Evolutionary conservation across 208 protist species (phyloP).

Genomic region (Trypanosoma mega): DNA sequence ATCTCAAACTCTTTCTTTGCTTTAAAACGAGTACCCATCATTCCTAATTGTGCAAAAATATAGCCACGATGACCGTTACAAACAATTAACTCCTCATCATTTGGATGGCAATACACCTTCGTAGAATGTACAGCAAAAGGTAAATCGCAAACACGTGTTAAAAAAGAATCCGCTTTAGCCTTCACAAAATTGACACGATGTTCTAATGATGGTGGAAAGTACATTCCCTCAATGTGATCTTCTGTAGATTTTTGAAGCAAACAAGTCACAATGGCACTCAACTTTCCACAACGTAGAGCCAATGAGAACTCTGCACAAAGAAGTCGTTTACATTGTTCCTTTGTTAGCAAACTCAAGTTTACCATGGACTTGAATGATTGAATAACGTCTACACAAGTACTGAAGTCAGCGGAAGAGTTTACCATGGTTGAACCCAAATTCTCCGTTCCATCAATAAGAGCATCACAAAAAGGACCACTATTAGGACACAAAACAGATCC

Average conservation of each 20-base stretch:
- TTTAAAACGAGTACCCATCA: slow-evolving; percentile 46
- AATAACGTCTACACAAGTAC: slow-evolving; percentile 64
- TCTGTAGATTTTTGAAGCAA: slow-evolving; percentile 29
- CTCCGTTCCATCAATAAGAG: slow-evolving; percentile 57
- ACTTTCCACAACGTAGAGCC: slow-evolving; percentile 50
- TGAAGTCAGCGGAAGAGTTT: slow-evolving; percentile 18
- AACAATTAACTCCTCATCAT: slow-evolving; percentile 23
- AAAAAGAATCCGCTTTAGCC: slow-evolving; percentile 32
- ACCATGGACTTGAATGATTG: slow-evolving; percentile 39
- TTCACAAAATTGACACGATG: slow-evolving; percentile 21
- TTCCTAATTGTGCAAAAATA: slow-evolving; percentile 35
- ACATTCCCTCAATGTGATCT: slow-evolving; percentile 12
- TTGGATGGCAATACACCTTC: slow-evolving; percentile 27
- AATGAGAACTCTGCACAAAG: slow-evolving; percentile 48
- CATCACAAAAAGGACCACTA: slow-evolving; percentile 31
- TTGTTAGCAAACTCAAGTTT: slow-evolving; percentile 12
- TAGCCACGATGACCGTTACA: slow-evolving; percentile 21
- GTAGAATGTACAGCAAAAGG: slow-evolving; percentile 22
- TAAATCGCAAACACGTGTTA: slow-evolving; percentile 28
- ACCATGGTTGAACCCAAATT: slow-evolving; percentile 23
- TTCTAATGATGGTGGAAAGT: slow-evolving; percentile 25
- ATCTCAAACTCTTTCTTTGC: slow-evolving; percentile 21
- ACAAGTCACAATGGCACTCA: slow-evolving; percentile 49
- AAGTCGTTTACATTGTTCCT: slow-evolving; percentile 28
- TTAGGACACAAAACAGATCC: slow-evolving; percentile 24